A percentile compares a stretch with the other conserved stretches of the same genome.
phyloP scores from a whole-genome alignment of 768 basidiomycete species.

The Porphyrellus cyaneotinctus region DNA sequence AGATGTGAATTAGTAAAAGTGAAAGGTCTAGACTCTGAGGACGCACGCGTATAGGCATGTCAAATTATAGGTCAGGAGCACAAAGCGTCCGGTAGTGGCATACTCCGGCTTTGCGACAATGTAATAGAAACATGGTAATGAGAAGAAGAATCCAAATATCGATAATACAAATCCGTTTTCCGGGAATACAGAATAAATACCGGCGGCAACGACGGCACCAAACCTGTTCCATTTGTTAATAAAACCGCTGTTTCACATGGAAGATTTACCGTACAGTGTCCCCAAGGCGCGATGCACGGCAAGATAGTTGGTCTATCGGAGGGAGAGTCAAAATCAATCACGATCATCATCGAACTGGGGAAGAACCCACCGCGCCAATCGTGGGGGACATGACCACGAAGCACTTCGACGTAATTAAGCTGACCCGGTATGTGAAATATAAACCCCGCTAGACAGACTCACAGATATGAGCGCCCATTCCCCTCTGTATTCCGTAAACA shows the following conservation, averaged over 20 bases:
- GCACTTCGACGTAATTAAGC: slow-evolving; percentile 42
- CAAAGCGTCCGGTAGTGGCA: slow-evolving; percentile 72
- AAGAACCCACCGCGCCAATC: slow-evolving; percentile 66
- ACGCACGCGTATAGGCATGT: slow-evolving; percentile 69
- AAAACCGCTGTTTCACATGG: not conserved
- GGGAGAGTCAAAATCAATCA: slow-evolving; percentile 11
- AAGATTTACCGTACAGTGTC: slow-evolving; percentile 58
- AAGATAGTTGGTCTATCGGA: slow-evolving; percentile 74
- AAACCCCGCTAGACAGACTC: slow-evolving; percentile 26
- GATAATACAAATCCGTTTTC: slow-evolving; percentile 72
- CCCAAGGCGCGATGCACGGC: slow-evolving; percentile 80
- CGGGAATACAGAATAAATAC: slow-evolving; percentile 69
- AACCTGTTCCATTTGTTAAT: slow-evolving; percentile 42
- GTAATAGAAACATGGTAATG: slow-evolving; percentile 91
- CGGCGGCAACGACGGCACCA: slow-evolving; percentile 74
- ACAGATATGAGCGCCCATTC: slow-evolving; percentile 97
- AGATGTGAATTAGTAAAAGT: not conserved
- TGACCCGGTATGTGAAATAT: slow-evolving; percentile 8
- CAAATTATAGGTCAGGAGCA: slow-evolving; percentile 84
- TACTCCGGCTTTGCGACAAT: slow-evolving; percentile 77
- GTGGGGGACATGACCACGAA: slow-evolving; percentile 91
- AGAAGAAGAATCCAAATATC: slow-evolving; percentile 83
- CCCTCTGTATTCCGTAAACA: slow-evolving; percentile 79
- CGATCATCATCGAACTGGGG: not conserved
- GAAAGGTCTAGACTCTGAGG: not conserved